Base-by-base conservation (phyloP, 2,329 filamentous ascomycete genomes). In the Botrytis fabae region DNA sequence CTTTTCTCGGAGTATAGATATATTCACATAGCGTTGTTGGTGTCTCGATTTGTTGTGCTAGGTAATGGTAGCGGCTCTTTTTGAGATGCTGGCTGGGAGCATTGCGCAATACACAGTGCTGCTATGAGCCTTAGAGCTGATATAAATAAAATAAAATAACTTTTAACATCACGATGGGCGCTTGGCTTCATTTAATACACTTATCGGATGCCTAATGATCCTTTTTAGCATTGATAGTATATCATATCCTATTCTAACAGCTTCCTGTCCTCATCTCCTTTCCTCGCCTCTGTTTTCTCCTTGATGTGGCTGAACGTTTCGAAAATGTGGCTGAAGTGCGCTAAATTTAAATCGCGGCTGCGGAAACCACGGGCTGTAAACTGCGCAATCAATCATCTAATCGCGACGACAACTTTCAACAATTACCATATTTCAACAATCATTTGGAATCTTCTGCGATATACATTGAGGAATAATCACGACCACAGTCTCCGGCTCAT, bases 401-500 rank as follows among this genome's bases (percentile, higher is more conserved):
- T 74, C 74, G 72, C 76, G 70, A 77, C 76, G 44, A 76, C 76
- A 61, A 72, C 71, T 51, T 51, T 46, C 40, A 51, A 54, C 61
- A 68, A 40, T 14, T 22, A 60, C 68, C 72, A 74, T 28, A 44
- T 65, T 51, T 48, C 35, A 46, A 42, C 25, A 6, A 20, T 18
- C 12, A n/a, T 18, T 32, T 32, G 32, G 38, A 32, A 51, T 40
- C 10, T 28, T 69, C 51, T 51, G 51, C 63, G 32, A 61, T 10
- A 42, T 25, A 48, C 35, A 51, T 35, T 35, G 40, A 35, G 18
- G 1, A 42, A 66, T 28, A 62, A 76, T 35, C 61, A 48, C 40
- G 74, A 54, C 32, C 54, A 28, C 25, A 9, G 62, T 9, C 75
- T 63, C 73, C 73, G 75, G 75, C 73, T 63, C 70, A 79, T 79